Base-by-base conservation (phyloP, 1,284 basidiomycete species). In the Heterobasidion occidentale region DNA sequence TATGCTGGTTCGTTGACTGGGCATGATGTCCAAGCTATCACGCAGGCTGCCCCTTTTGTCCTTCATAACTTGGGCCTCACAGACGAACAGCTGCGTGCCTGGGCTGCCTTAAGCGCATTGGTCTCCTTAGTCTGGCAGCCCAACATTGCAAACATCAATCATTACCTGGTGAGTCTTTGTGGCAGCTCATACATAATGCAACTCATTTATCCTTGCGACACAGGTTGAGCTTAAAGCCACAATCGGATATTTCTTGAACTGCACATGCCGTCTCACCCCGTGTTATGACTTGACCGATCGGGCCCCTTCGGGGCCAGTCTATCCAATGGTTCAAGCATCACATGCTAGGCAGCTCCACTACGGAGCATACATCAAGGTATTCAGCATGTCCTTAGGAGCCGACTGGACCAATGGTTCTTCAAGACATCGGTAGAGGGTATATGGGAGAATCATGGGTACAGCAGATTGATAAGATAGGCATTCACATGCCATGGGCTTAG, bases 1-100 rank as follows among this genome's bases (percentile, higher is more conserved):
- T 70, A 70, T 57, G 63, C 66, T 0, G 62, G 63, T 3, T 71
- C 67, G 0, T 61, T 71, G 6, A 61, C 62, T 12, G 69, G 71
- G 0, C 60, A 65, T 1, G 67, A 72, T 45, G 72, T 72, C 50
- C 59, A 63, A 1, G 53, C 58, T 0, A 63, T 73, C 11, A 49
- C 59, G 0, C 69, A 72, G 44, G 61, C 63, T 11, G 70, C 68
- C 7, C 66, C 68, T 0, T 64, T 67, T 47, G 66, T 73, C 0
- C 56, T 72, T 0, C 58, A 69, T 51, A 66, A 59, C 33, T 52
- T 70, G 3, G 52, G 20, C 20, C 20, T 69, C 8, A 51, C 61
- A 2, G 34, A 46, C 5, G 48, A 57, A 4, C 51, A 44, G 35
- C 61, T 63, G 19, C 35, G 64, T 4, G 57, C 63, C 2, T 72